Base-by-base conservation (phyloP, 2,329 filamentous ascomycete genomes). In the Capronia epimyces region DNA sequence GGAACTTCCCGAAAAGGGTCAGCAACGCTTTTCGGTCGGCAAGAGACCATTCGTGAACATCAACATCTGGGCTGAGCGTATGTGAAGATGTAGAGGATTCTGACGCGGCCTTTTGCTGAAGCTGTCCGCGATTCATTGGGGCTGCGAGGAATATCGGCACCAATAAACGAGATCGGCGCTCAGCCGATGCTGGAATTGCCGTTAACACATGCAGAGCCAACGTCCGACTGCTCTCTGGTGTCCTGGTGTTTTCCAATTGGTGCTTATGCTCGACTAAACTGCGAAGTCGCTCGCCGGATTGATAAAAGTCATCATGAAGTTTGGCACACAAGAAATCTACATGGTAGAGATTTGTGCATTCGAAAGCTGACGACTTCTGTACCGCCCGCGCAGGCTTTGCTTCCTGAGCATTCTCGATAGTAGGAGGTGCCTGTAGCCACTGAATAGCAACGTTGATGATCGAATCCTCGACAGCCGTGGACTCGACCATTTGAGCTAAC, bases 71-170 rank as follows among this genome's bases (percentile, higher is more conserved):
- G 39, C 49, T 60, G 8, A 58, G 15, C 6, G 60, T 61, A 36
- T 60, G 52, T 16, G 52, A 56, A 20, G 56, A 59, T 15, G 41
- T 44, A 10, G 57, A 59, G 15, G 57, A 46, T 24, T 60, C 57
- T 1, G 56, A 56, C 29, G 39, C 32, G 1, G 43, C 10, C 10
- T 42, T 50, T 7, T 47, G 43, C 9, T 48, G 49, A 12, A 56
- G 40, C 48, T 56, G 52, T 32, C 34, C 51, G 27, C 49, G 53
- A 16, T 27, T 54, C 42, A 58, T 7, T 77, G 75, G 7, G 75
- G 91, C 95, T 15, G 82, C 80, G 5, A 98, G 74, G 31, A 98
- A 85, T 55, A 91, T 79, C 1, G 94, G 93, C 1, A 97, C 86
- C 20, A 98, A 75, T 57, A 83, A 79, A 27, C 90, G 84, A 7